Evolutionary conservation across 179 eudicot species (phyloP), one percentile per base, ranked within the genome.

Genomic region (Corrigiola litoralis): DNA sequence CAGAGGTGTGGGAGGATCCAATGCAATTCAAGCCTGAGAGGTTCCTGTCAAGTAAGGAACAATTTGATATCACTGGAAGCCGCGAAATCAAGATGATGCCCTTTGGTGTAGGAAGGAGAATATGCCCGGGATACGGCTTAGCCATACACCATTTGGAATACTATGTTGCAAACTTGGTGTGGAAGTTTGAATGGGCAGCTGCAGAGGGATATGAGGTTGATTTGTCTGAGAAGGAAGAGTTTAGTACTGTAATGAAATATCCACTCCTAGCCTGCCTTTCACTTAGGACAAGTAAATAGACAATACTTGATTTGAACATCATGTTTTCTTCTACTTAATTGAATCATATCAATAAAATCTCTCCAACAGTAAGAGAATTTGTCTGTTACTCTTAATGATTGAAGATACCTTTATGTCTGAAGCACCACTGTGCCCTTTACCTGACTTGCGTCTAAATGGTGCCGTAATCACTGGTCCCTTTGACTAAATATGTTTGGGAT

Each of bases 71-170:
- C 42, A 81, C 79, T 0, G 79, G 89, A 40, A 84, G 69, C 14
- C 76, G 73, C 28, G 85, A 79, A 77, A 81, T 84, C n/a, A 81
- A 81, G 53, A 84, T 84, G 86, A 84, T 82, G 85, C 85, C 87
- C 0, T 82, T 85, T 34, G 89, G 89, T 20, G 84, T 63, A 0
- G 88, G 85, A 2, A 79, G 82, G 66, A 79, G 85, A 55, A 72
- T 79, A 6, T 84, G 88, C 50, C 88, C 88, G 0, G 85, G 60
- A 0, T 33, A n/a, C 0, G 63, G 64, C 3, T 36, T 84, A 75
- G 85, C 85, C 8, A 21, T 84, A 58, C 83, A 78, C 20, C 85
- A 79, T 40, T 51, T 84, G 73, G 85, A 84, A 46, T 81, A 75
- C 17, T 78, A 78, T 45, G 78, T 83, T 6, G 81, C 83, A 1